These are phyloP conservation scores for Ambrosiella beaveri DNA, from an alignment of 2,329 filamentous ascomycete genomes.

Conservation along the genomic window DNA sequence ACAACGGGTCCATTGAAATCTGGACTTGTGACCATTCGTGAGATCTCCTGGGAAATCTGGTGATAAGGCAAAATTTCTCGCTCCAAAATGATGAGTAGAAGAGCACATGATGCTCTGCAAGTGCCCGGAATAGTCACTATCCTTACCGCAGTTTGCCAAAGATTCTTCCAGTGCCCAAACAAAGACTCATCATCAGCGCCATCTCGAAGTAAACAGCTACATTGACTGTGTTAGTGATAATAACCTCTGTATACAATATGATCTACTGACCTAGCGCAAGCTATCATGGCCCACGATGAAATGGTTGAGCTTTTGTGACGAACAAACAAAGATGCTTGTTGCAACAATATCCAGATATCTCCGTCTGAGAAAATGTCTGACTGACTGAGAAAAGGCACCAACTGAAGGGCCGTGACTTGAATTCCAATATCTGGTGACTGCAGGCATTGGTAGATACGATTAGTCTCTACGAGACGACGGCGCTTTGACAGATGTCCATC, in stretches of 20 bases:
- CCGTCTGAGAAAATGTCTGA: constrained; percentile 29
- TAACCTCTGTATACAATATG: background rate
- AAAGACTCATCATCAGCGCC: constrained; percentile 10
- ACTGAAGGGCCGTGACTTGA: constrained; percentile 36
- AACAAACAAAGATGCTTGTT: constrained; percentile 38
- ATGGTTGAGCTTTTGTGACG: constrained; percentile 50
- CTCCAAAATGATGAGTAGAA: constrained; percentile 52
- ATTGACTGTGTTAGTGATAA: constrained; percentile 14
- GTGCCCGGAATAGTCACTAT: constrained; percentile 51
- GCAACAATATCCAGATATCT: constrained; percentile 37
- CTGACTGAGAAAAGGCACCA: constrained; percentile 39
- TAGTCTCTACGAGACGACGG: constrained; percentile 18
- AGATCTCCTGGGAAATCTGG: constrained; percentile 49
- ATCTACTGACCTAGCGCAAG: constrained; percentile 51
- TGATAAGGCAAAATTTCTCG: constrained; percentile 49
- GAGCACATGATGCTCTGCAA: constrained; percentile 59
- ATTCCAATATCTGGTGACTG: constrained; percentile 26
- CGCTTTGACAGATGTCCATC: background rate
- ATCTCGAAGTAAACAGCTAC: constrained; percentile 19
- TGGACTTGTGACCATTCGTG: constrained; percentile 55
- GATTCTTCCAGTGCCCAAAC: constrained; percentile 43
- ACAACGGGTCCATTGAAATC: constrained; percentile 67
- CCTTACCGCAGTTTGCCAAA: constrained; percentile 60
- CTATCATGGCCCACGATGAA: constrained; percentile 70
- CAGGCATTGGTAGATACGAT: constrained; percentile 32